These are phyloP conservation scores for Xylaria longipes DNA, from an alignment of 495 filamentous ascomycete genomes.

Conservation along the genomic window DNA sequence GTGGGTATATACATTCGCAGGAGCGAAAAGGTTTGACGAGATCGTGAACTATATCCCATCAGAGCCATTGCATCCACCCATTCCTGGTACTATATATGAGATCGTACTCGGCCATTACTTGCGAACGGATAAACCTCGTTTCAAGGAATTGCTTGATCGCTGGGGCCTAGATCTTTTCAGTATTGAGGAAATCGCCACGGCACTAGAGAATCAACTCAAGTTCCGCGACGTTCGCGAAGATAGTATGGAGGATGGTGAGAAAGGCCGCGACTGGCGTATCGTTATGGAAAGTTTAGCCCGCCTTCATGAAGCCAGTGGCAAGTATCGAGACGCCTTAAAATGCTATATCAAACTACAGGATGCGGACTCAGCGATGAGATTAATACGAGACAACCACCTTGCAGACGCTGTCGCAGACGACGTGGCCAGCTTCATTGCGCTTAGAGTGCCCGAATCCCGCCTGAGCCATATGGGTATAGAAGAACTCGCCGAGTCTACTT, in stretches of 20 bases:
- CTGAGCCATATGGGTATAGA: slow-evolving; percentile 66
- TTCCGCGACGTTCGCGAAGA: slow-evolving; percentile 71
- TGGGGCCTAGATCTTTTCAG: slow-evolving; percentile 91
- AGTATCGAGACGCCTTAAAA: slow-evolving; percentile 79
- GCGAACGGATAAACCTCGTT: slow-evolving; percentile 66
- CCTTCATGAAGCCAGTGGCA: slow-evolving; percentile 78
- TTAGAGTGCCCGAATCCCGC: slow-evolving; percentile 80
- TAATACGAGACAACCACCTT: slow-evolving; percentile 84
- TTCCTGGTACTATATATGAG: slow-evolving; percentile 87
- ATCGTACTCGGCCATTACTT: slow-evolving; percentile 86
- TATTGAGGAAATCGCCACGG: slow-evolving; percentile 67
- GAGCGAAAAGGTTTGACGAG: slow-evolving; percentile 83
- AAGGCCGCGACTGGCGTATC: slow-evolving; percentile 80
- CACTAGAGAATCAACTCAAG: slow-evolving; percentile 76
- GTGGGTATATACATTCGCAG: slow-evolving; percentile 90
- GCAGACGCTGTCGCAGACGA: slow-evolving; percentile 87
- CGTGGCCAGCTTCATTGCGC: slow-evolving; percentile 83
- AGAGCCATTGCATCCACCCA: slow-evolving; percentile 71
- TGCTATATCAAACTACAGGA: slow-evolving; percentile 92
- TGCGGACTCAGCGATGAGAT: slow-evolving; percentile 82
- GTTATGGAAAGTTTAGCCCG: slow-evolving; percentile 83
- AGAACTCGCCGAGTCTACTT: slow-evolving; percentile 77
- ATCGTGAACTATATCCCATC: slow-evolving; percentile 84
- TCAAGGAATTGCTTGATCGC: slow-evolving; percentile 77
- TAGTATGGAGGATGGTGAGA: slow-evolving; percentile 67